Evolutionary conservation across 805 yeast genomes (phyloP).

Genomic region (Grigorovia transvaalensis): DNA sequence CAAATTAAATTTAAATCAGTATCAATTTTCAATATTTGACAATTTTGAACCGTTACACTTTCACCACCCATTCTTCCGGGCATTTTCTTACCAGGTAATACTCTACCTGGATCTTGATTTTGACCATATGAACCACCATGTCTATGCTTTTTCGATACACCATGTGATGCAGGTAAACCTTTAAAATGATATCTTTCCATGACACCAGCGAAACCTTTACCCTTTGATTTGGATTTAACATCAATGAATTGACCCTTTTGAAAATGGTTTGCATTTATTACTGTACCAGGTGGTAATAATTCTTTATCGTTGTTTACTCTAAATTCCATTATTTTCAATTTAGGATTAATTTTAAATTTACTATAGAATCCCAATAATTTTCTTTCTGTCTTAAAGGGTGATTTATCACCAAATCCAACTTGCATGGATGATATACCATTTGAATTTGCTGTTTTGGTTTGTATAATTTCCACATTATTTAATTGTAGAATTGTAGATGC

Average conservation of each 20-base stretch:
- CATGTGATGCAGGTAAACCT: conserved; percentile 90
- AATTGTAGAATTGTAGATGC: conserved; percentile 87
- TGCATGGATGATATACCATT: conserved; percentile 83
- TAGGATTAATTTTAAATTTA: conserved; percentile 76
- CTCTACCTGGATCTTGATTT: conserved; percentile 92
- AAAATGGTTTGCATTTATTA: conserved; percentile 75
- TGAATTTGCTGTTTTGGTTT: conserved; percentile 54
- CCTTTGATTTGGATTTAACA: conserved; percentile 67
- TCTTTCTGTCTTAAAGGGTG: conserved; percentile 50
- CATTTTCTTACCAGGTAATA: conserved; percentile 94
- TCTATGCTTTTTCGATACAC: conserved; percentile 89
- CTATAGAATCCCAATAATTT: conserved; percentile 67
- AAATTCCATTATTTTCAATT: conserved; percentile 64
- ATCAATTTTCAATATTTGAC: conserved; percentile 67
- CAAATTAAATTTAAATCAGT: conserved; percentile 72
- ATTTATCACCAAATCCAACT: conserved; percentile 70
- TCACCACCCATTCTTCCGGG: conserved; percentile 93
- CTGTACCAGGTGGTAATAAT: conserved; percentile 65
- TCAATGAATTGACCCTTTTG: conserved; percentile 78
- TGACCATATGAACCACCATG: conserved; percentile 97
- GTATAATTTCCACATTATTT: conserved; percentile 77
- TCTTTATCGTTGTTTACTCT: conserved; percentile 59
- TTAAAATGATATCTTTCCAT: conserved; percentile 89
- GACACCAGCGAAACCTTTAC: conserved; percentile 97
- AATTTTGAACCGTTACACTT: conserved; percentile 62